Evolutionary conservation across 805 yeast species (phyloP), one percentile per base, ranked within the genome.

Genomic region (Pichia nanzhaoensis): DNA sequence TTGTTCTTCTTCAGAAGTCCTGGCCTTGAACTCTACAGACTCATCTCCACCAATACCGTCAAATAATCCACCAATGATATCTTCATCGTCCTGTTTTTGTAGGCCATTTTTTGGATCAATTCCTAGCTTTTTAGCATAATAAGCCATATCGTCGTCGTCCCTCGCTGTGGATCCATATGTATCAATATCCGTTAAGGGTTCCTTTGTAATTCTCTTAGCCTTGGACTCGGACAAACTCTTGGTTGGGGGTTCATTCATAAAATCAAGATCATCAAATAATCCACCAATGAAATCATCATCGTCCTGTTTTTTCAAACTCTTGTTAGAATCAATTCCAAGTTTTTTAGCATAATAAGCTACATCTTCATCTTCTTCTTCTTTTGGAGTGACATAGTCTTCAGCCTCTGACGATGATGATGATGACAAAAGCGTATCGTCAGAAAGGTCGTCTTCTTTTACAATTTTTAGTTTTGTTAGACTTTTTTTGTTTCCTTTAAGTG

Each of bases 281-380:
- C 89, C 95, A 37, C 86, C 95, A 40, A 89, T 69, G 1, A 81
- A 75, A 63, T 89, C 96, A 56, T 82, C 84, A 13, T 79, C 88
- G 39, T 73, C 80, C 8, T 60, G 59, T 49, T 74, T 74, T 31
- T 70, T 64, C 39, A 82, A 66, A 16, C 70, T 71, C 42, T 71
- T 73, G 1, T 78, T 75, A 48, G 79, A 77, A 43, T 70, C 69
- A 52, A 86, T 61, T 1, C 93, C 95, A 10, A 90, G 69, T 56
- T 84, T 82, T 51, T 83, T 84, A 2, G 96, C 91, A 60, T 88
- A 91, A 58, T 82, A 88, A 37, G 73, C 76, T 65, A 86, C 80
- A 43, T 90, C 95, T 47, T 78, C 80, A 47, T 86, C 91, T 56
- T 85, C 95, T 50, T 46, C 42, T 3, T 4, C 35, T 40, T 37